Evolutionary conservation across 2,329 filamentous ascomycete species (phyloP), one percentile per base, ranked within the genome.

Genomic region (Talaromyces sp.): DNA sequence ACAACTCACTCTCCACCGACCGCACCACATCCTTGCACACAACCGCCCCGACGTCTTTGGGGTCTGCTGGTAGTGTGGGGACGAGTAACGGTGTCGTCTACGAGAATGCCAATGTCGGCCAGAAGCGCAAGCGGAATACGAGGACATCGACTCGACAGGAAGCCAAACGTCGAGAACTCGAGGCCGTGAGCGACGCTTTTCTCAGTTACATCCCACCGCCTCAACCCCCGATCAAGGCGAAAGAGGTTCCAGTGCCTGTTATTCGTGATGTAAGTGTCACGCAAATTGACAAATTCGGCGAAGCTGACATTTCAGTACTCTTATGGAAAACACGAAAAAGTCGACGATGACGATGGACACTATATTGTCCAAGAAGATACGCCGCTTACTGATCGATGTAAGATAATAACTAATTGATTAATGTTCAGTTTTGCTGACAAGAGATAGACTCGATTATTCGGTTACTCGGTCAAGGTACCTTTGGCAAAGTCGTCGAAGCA

Each of bases 401-500:
- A 78, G 92, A 62, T 54, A 37, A 6, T 68, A 31, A 27, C 69
- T 57, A 24, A 10, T 2, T 24, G 7, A 37, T 35, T 49, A 31
- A 10, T 39, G 5, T 13, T 49, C 11, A 43, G 22, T 22, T 10
- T 35, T 39, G 16, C 47, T 71, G 74, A 68, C 76, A 64, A 31
- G 13, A 31, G 35, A 35, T 70, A 97, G 93, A 98, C 78, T 88
- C 91, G 80, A 94, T 99, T 71, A 84, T 90, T 67, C 93, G 92
- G 71, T 85, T 98, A 33, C 89, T 99, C 13, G 95, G 95, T 24
- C 95, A 99, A 80, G 95, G 95, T 68, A 99, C 95, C 0, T 99
- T 99, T 75, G 95, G 95, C 74, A 99, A 99, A 78, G 95, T 99
- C 16, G 95, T 99, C 19, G 90, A 97, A 78, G 95, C 95, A 61